Conservation (phyloP, 2,329 filamentous ascomycete species). For the Penicillium sp. region DNA sequence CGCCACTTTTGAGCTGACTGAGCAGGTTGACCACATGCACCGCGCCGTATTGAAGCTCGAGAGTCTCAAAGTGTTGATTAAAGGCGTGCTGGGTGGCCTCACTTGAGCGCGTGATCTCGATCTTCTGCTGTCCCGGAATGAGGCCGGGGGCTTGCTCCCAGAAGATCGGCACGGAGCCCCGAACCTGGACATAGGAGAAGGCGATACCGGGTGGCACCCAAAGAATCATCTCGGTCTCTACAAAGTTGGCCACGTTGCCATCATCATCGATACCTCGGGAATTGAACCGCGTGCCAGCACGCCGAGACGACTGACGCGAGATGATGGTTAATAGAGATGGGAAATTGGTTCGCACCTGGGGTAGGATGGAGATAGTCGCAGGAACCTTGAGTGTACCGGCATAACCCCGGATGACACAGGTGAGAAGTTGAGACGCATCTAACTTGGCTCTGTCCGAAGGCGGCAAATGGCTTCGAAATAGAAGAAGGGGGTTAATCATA, state of each 20-base stretch:
- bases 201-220: conserved; percentile 72
- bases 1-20: conserved; percentile 81
- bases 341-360: conserved; percentile 61
- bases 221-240: conserved; percentile 93
- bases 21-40: conserved; percentile 91
- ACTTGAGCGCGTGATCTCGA: conserved; percentile 77
- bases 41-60: conserved; percentile 81
- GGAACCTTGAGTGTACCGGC: conserved; percentile 83
- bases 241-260: conserved; percentile 95
- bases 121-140: conserved; percentile 89
- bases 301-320: conserved; percentile 80
- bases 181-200: conserved; percentile 90
- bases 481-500: conserved; percentile 89
- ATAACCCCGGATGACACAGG: conserved; percentile 90
- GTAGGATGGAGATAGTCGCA: conserved; percentile 66
- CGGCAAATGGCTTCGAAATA: conserved; percentile 78
- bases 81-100: conserved; percentile 94
- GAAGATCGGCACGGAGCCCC: conserved; percentile 91
- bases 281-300: conserved; percentile 94
- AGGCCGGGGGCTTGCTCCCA: conserved; percentile 92
- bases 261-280: conserved; percentile 97
- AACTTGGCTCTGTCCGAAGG: conserved; percentile 69
- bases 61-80: conserved; percentile 85
- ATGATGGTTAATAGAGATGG: conserved; percentile 85
- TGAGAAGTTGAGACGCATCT: conserved; percentile 83